Percentiles rank a stretch among this genome's conserved stretches.
Conservation (phyloP, 805 yeast species). For the Candida ulmi region DNA sequence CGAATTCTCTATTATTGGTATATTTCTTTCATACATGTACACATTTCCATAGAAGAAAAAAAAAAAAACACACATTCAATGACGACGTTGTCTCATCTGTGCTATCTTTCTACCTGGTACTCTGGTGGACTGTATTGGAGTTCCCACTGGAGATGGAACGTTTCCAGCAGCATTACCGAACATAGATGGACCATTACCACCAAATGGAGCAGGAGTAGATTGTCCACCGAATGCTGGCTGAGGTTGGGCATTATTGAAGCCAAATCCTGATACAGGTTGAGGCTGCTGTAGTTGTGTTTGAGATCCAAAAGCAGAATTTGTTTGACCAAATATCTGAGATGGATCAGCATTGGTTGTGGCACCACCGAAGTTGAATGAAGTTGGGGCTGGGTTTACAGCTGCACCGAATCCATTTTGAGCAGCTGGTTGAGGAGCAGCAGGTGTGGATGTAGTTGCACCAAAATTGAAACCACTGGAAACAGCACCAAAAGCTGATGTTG, state of each 20-base stretch:
- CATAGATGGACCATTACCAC: neutral
- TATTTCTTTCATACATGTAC: no score
- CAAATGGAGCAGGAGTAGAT: constrained; percentile 4
- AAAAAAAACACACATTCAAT: no score
- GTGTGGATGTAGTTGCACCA: constrained; percentile 3
- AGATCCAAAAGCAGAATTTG: neutral
- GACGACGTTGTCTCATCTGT: constrained; percentile 23
- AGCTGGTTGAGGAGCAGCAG: constrained; percentile 7
- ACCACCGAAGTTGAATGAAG: constrained; percentile 12
- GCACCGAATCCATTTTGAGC: neutral
- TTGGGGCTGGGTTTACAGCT: constrained; percentile 3
- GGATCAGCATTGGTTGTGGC: constrained; percentile 5
- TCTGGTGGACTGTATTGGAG: constrained; percentile 7
- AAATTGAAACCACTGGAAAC: constrained; percentile 2
- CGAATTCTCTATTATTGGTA: no score
- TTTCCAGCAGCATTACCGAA: constrained; percentile 5
- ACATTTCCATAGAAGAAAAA: no score
- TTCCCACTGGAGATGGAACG: constrained; percentile 15
- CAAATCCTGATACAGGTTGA: neutral
- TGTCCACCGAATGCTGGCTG: constrained; percentile 4
- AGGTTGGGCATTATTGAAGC: neutral
- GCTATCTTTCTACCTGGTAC: constrained; percentile 22
- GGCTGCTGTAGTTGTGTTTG: neutral
- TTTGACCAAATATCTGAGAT: constrained; percentile 8
- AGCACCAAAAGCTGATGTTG: constrained; percentile 2